Evolutionary conservation across 2,329 filamentous ascomycete species (phyloP).

Genomic region (Claviceps sp.): DNA sequence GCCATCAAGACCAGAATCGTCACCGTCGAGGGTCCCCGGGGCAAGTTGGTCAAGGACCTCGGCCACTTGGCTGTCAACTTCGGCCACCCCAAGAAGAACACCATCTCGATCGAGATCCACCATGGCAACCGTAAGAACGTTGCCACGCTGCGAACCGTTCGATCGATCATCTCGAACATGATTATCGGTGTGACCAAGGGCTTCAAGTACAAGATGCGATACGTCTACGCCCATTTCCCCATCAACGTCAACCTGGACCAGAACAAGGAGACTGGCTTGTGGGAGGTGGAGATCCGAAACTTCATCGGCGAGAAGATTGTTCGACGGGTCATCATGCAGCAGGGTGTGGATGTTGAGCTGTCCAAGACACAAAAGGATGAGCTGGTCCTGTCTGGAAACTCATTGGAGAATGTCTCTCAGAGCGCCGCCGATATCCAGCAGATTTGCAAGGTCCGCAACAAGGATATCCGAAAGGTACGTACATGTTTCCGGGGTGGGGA

Average conservation of each 20-base stretch:
- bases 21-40: constrained; percentile 93
- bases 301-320: constrained; percentile 99
- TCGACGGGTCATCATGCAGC: constrained; percentile 76
- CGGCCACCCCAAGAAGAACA: constrained; percentile 68
- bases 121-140: constrained; percentile 97
- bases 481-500: too few relatives aligned
- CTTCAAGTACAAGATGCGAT: constrained; percentile 99
- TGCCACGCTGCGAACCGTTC: constrained; percentile 94
- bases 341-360: constrained; percentile 79
- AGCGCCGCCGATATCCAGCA: constrained; percentile 98
- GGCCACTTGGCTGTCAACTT: constrained; percentile 95
- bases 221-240: constrained; percentile 99
- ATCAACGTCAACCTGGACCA: constrained; percentile 99
- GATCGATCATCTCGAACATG: constrained; percentile 96
- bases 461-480: constrained; percentile 98
- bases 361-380: constrained; percentile 96
- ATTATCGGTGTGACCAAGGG: constrained; percentile 97
- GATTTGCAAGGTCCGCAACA: constrained; percentile 98
- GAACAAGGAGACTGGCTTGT: constrained; percentile 78
- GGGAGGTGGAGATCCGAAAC: constrained; percentile 97
- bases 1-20: constrained; percentile 92
- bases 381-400: constrained; percentile 87
- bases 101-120: constrained; percentile 96
- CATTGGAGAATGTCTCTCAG: constrained; percentile 93
- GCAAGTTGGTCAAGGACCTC: constrained; percentile 95